phyloP scores from a whole-genome alignment of 352 stramenopile species.

The Phytopythium vexans region DNA sequence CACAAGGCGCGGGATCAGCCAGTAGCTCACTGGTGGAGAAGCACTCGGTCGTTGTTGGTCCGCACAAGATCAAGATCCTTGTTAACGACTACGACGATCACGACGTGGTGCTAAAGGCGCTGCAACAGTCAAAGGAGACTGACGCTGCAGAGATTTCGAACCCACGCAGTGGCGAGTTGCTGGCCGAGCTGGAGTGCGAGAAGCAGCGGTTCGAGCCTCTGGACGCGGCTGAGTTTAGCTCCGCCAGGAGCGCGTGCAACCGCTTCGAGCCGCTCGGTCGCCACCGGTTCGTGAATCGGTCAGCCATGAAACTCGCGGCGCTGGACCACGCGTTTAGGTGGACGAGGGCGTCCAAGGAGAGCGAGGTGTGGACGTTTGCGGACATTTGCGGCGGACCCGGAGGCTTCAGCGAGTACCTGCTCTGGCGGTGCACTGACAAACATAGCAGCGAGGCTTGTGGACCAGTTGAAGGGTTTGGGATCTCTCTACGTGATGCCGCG shows the following conservation, averaged over 20 bases:
- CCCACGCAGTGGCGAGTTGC: conserved; percentile 6
- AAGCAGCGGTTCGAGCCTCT: conserved; percentile 44
- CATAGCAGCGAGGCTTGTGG: neutral
- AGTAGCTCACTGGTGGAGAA: too few relatives aligned
- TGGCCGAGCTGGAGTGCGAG: conserved; percentile 28
- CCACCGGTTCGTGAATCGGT: conserved; percentile 71
- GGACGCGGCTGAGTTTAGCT: conserved; percentile 27
- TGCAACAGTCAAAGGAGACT: too few relatives aligned
- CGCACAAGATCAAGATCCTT: too few relatives aligned
- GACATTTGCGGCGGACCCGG: conserved; percentile 78
- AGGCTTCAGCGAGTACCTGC: conserved; percentile 78
- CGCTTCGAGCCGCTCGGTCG: conserved; percentile 54
- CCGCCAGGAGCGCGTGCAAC: conserved; percentile 45
- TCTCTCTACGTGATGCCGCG: conserved; percentile 48
- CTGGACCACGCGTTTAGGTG: conserved; percentile 63
- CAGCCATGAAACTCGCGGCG: conserved; percentile 80
- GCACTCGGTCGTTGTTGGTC: too few relatives aligned
- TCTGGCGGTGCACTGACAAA: conserved; percentile 32
- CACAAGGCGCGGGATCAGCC: too few relatives aligned
- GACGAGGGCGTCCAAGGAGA: conserved; percentile 14
- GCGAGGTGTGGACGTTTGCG: conserved; percentile 47
- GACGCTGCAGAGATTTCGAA: too few relatives aligned
- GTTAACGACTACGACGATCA: too few relatives aligned
- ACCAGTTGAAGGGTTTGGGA: conserved; percentile 46
- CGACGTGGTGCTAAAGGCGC: too few relatives aligned